Base-by-base conservation (phyloP, 441 rosid genomes). In the Gossypium laxum region DNA sequence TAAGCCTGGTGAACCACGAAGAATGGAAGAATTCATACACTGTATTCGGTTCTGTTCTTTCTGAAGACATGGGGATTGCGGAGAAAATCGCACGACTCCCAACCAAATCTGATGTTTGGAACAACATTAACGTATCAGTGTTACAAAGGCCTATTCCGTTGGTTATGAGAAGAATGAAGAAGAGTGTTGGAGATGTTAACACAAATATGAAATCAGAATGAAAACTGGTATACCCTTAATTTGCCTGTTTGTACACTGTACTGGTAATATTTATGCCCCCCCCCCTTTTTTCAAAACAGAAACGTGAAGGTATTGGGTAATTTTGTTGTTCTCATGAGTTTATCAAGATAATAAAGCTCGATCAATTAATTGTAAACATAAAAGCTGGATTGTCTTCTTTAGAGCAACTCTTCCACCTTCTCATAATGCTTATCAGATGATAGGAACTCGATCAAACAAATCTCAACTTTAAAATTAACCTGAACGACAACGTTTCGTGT, bases 21-120 rank as follows among this genome's bases (percentile, higher is more conserved):
- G 98, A 94, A 76, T 92, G 99, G 99, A 84, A 83, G 72, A 88
- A 82, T 2, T 74, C 82, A 0, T 88, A 91, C 78, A 89, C 95
- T 0, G 92, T 88, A 2, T 91, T 92, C 1, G 99, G 97, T 50
- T 87, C 87, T 50, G 89, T 94, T 75, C 86, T 92, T 70, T 89
- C 86, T 0, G 92, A 90, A 81, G 92, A 92, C 81, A 88, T 94
- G 95, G 79, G 70, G 51, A 74, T 94, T n/a, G 97, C 75, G 0
- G 98, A 92, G 79, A 91, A 62, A 76, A 91, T 94, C 1, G 85
- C 92, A 0, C 63, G 70, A 12, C 94, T 92, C 30, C 95, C 96
- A 5, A 89, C 96, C 18, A 84, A 69, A 73, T 19, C 83, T 2
- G 97, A 94, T 78, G 84, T 89, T 50, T 94, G 99, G 99, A 89